Percentiles rank a stretch among this genome's conserved stretches.
These are phyloP conservation scores for Artemisia argyi DNA, from an alignment of 129 eudicot genomes.

Conservation along the genomic window DNA sequence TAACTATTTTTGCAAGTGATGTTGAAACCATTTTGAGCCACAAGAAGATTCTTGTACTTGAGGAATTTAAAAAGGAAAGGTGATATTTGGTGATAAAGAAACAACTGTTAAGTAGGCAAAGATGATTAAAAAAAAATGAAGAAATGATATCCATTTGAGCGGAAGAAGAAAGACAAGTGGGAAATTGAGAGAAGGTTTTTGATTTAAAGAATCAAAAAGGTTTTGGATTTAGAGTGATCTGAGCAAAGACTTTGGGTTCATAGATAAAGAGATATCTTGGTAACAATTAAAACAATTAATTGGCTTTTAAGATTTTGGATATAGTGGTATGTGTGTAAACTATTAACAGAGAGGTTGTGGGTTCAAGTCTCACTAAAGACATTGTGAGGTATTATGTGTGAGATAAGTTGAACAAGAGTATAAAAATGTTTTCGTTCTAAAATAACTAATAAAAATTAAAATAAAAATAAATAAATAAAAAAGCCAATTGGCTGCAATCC, in stretches of 20 bases:
- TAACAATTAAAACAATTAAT: too few species aligned
- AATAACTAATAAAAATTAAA: too few species aligned
- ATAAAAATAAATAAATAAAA: too few species aligned
- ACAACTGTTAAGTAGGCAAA: constrained; percentile 19
- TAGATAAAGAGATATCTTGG: too few species aligned
- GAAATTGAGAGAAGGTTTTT: constrained; percentile 24
- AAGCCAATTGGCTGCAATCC: too few species aligned
- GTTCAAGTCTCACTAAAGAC: too few species aligned
- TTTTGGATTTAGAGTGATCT: constrained; percentile 20
- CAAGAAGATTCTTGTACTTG: constrained; percentile 47
- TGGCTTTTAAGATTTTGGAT: too few species aligned
- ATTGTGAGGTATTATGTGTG: too few species aligned
- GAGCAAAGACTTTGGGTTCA: constrained; percentile 28
- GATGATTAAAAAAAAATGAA: constrained; percentile 18
- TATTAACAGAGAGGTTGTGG: too few species aligned
- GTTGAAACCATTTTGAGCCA: constrained; percentile 53
- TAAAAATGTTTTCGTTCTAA: too few species aligned
- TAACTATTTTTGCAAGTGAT: constrained; percentile 45
- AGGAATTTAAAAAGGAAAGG: constrained; percentile 58
- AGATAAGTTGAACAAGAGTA: too few species aligned
- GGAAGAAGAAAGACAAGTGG: constrained; percentile 13
- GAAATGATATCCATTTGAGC: constrained; percentile 36
- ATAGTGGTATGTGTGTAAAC: too few species aligned
- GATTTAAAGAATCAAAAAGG: background rate
- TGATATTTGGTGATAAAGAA: constrained; percentile 36